Evolutionary conservation across 805 yeast genomes (phyloP).

Genomic region (Cyberlindnera sargentensis): DNA sequence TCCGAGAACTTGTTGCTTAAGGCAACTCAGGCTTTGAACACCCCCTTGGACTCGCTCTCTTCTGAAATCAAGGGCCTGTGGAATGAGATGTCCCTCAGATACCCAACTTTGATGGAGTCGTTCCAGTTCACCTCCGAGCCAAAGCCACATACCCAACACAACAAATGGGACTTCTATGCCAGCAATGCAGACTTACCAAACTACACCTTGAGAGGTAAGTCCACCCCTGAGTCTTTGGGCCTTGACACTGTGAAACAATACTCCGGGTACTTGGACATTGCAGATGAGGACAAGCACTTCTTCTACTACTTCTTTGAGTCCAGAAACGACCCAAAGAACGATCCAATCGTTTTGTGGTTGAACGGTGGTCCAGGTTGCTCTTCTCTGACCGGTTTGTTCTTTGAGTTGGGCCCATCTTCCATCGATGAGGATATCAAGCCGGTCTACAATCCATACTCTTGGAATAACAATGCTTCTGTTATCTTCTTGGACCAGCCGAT

Average conservation of each 20-base stretch:
- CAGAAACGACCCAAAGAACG: slow-evolving; percentile 79
- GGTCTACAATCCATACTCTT: slow-evolving; percentile 63
- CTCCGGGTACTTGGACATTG: slow-evolving; percentile 80
- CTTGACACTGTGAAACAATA: slow-evolving; percentile 76
- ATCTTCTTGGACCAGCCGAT: slow-evolving; percentile 88
- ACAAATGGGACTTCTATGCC: slow-evolving; percentile 34
- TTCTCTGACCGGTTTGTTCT: slow-evolving; percentile 77
- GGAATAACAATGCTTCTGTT: slow-evolving; percentile 82
- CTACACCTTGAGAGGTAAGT: slow-evolving; percentile 55
- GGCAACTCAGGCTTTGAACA: slow-evolving; percentile 45
- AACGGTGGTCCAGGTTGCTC: slow-evolving; percentile 97
- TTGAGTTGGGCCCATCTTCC: slow-evolving; percentile 79
- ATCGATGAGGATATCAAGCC: slow-evolving; percentile 58
- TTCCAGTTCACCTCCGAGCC: slow-evolving; percentile 47
- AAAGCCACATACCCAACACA: slow-evolving; percentile 28
- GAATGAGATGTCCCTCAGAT: slow-evolving; percentile 55
- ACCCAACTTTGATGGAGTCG: slow-evolving; percentile 47
- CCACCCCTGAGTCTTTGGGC: slow-evolving; percentile 58
- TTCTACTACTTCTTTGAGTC: slow-evolving; percentile 84
- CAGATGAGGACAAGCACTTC: slow-evolving; percentile 80
- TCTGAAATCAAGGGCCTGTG: slow-evolving; percentile 45
- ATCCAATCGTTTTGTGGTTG: slow-evolving; percentile 83
- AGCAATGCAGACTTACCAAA: slow-evolving; percentile 33
- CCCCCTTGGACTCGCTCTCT: slow-evolving; percentile 43
- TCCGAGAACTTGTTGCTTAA: slow-evolving; percentile 33